These are phyloP conservation scores for Astrocystis sublimbata DNA, from an alignment of 495 filamentous ascomycete species.

Conservation along the genomic window DNA sequence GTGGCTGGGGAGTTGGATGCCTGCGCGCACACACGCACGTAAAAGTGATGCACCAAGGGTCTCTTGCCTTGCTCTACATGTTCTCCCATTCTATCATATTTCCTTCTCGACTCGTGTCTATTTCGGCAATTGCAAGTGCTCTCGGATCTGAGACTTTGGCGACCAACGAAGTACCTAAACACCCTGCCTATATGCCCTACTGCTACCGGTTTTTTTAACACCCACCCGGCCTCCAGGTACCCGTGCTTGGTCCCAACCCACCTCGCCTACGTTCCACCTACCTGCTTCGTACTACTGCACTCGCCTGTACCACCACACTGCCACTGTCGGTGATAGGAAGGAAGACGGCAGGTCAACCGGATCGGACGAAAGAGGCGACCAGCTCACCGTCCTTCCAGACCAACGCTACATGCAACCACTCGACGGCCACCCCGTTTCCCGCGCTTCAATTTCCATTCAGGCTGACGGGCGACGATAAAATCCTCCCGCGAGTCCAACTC, in stretches of 20 bases:
- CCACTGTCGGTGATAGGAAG: background rate
- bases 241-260: too few relatives aligned
- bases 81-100: slow-evolving; percentile 6
- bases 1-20: slow-evolving; percentile 29
- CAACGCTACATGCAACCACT: slow-evolving; percentile 11
- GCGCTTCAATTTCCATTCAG: background rate
- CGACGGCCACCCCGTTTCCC: slow-evolving; percentile 1
- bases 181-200: too few relatives aligned
- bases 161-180: slow-evolving; percentile 6
- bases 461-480: slow-evolving; percentile 10
- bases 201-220: too few relatives aligned
- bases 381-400: slow-evolving; percentile 16
- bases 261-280: too few relatives aligned
- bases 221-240: background rate
- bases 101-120: slow-evolving; percentile 1
- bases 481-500: slow-evolving; percentile 7
- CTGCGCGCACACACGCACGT: slow-evolving; percentile 25
- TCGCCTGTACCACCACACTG: background rate
- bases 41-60: slow-evolving; percentile 34
- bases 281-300: background rate
- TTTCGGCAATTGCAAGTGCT: background rate
- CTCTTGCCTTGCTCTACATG: slow-evolving; percentile 21
- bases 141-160: background rate
- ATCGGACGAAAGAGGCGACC: background rate
- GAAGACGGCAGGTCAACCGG: slow-evolving; percentile 3